Evolutionary conservation across 1,139 yeast genomes (phyloP), one percentile per base, ranked within the genome.

Genomic region (Zygotorulaspora mrakii): DNA sequence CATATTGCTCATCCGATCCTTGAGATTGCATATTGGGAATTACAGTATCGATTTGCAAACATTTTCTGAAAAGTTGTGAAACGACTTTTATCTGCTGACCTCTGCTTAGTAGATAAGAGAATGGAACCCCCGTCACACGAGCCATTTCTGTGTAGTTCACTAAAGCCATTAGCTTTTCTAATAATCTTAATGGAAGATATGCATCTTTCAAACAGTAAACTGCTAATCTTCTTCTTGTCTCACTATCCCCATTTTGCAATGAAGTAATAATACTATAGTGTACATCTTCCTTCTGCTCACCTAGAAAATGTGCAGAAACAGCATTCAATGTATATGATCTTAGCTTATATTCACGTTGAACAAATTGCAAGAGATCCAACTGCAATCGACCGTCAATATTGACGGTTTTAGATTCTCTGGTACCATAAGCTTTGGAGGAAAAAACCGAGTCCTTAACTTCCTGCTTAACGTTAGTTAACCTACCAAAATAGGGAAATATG

Each of bases 121-220:
- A 88, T 0, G 99, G 98, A 4, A 94, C 97, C 48, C 99, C 99
- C 0, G 98, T 91, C 27, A 94, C 99, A 69, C 99, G 83, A 1
- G 98, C 96, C 98, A 94, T 94, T 67, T 94, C 99, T 0, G 97
- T 89, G 64, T 94, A 91, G 55, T 94, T 94, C 45, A 94, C 95
- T 48, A 94, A 70, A 55, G 96, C 89, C 98, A 94, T 94, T 38
- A 94, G 72, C 55, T 89, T 94, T 52, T 89, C 96, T 58, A 91
- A 66, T 28, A 94, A 70, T 49, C 98, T 69, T 56, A 91, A 61
- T 0, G 98, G 98, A 34, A 94, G 69, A 58, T 83, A 89, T 0
- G 98, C 96, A 70, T 94, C 99, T 57, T 94, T 94, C 56, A 94
- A 70, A 73, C 99, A 94, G 63, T 94, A 94, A 4, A 91, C 97